These are phyloP conservation scores for Irpex lacteus DNA, from an alignment of 1,284 basidiomycete species.

Conservation along the genomic window DNA sequence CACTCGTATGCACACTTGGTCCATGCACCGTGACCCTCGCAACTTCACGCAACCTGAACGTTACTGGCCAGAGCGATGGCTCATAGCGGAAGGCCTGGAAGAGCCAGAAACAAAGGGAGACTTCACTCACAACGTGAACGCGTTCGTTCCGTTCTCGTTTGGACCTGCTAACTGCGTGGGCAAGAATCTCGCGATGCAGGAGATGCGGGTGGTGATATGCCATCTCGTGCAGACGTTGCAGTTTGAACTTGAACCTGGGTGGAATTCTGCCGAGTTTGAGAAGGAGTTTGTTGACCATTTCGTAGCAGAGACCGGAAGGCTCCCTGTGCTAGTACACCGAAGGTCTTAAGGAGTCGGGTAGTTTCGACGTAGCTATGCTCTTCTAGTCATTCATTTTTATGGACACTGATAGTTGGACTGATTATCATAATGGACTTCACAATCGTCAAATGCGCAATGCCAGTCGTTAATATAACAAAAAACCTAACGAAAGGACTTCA, in stretches of 20 bases:
- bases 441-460: too few relatives aligned
- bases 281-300: background rate
- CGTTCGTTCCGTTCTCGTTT: conserved; percentile 12
- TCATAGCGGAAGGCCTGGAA: conserved; percentile 4
- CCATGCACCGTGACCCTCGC: conserved; percentile 6
- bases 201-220: conserved; percentile 23
- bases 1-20: conserved; percentile 1
- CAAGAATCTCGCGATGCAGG: conserved; percentile 21
- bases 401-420: too few relatives aligned
- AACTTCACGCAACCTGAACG: conserved; percentile 11
- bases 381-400: too few relatives aligned
- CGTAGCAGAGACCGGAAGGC: background rate
- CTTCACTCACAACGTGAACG: conserved; percentile 7
- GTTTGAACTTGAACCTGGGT: conserved; percentile 17
- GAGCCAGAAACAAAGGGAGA: background rate
- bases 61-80: conserved; percentile 14
- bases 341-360: too few relatives aligned
- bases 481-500: too few relatives aligned
- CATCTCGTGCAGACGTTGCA: conserved; percentile 24
- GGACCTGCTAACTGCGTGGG: conserved; percentile 24
- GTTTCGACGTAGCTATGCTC: too few relatives aligned
- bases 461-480: too few relatives aligned
- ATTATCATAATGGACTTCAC: too few relatives aligned
- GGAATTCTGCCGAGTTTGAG: conserved; percentile 12
- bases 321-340: background rate